Percentiles rank a stretch among this genome's conserved stretches.
phyloP scores from a whole-genome alignment of 352 stramenopile genomes.

The Pythium utonaiense region DNA sequence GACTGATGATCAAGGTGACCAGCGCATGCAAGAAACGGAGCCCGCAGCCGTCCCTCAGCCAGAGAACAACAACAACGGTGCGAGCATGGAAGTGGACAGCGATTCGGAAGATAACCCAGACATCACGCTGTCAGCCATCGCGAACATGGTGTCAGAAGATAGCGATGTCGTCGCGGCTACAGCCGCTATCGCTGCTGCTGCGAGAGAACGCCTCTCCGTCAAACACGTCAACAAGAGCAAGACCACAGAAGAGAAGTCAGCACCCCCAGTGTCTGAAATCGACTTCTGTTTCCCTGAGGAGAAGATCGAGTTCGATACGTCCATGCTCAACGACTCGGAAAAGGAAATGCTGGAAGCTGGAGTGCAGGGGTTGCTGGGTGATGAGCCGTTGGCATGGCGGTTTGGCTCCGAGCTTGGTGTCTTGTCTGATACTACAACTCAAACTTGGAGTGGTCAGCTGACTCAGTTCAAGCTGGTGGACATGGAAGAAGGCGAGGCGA shows the following conservation, averaged over 20 bases:
- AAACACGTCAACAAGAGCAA: slow-evolving; percentile 31
- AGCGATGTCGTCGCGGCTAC: slow-evolving; percentile 58
- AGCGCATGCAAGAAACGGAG: slow-evolving; percentile 33
- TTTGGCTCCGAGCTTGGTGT: slow-evolving; percentile 76
- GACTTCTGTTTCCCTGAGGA: slow-evolving; percentile 68
- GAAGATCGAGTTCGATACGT: slow-evolving; percentile 55
- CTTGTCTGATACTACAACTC: slow-evolving; percentile 57
- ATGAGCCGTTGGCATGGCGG: slow-evolving; percentile 48
- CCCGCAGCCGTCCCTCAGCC: slow-evolving; percentile 8
- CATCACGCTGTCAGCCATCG: slow-evolving; percentile 77
- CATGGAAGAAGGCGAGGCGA: slow-evolving; percentile 37
- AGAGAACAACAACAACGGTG: slow-evolving; percentile 26
- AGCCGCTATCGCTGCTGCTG: slow-evolving; percentile 42
- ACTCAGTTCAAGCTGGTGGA: slow-evolving; percentile 63
- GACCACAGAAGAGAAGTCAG: slow-evolving; percentile 7
- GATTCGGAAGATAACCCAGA: slow-evolving; percentile 72
- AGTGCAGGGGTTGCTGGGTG: slow-evolving; percentile 64
- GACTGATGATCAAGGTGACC: slow-evolving; percentile 11
- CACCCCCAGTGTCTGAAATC: slow-evolving; percentile 25
- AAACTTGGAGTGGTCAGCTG: slow-evolving; percentile 75
- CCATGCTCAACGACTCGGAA: slow-evolving; percentile 52
- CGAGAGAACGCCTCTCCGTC: slow-evolving; percentile 36
- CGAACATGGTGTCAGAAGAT: slow-evolving; percentile 86
- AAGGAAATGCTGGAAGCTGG: slow-evolving; percentile 57
- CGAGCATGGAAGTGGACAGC: slow-evolving; percentile 83